These are phyloP conservation scores for Acacia crassicarpa DNA, from an alignment of 306 rosid genomes.

Conservation along the genomic window DNA sequence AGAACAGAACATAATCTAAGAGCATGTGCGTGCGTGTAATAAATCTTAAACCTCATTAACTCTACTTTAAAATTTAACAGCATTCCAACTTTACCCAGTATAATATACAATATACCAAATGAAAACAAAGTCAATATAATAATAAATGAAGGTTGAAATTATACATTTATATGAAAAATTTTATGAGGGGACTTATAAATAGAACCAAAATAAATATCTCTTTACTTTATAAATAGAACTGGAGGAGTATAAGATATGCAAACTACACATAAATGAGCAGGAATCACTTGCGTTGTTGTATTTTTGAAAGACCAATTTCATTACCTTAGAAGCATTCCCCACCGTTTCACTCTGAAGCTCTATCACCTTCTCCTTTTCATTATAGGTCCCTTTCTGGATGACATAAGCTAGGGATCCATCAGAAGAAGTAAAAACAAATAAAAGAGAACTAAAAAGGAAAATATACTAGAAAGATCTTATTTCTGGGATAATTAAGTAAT, in stretches of 20 bases:
- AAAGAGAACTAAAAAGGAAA: constrained; percentile 2
- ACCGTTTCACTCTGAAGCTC: constrained; percentile 71
- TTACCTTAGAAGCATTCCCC: constrained; percentile 92
- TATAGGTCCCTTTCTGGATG: constrained; percentile 71
- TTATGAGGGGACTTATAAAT: too few species aligned
- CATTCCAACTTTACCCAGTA: too few species aligned
- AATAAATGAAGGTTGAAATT: too few species aligned
- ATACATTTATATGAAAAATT: too few species aligned
- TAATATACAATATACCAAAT: too few species aligned
- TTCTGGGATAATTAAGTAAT: background rate
- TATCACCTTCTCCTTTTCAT: constrained; percentile 62
- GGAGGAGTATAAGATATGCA: background rate
- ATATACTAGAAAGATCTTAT: background rate
- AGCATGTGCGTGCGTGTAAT: too few species aligned
- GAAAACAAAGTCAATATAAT: too few species aligned
- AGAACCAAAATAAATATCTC: too few species aligned
- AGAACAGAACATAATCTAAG: too few species aligned
- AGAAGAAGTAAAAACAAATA: background rate
- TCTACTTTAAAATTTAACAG: too few species aligned
- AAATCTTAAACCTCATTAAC: background rate
- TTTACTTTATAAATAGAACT: background rate
- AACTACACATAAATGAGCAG: constrained; percentile 10
- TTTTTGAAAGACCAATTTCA: constrained; percentile 17
- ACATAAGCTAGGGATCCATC: background rate
- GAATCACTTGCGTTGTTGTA: constrained; percentile 8